Evolutionary conservation across 2,329 filamentous ascomycete species (phyloP).

Genomic region (Penicillium sclerotigenum): DNA sequence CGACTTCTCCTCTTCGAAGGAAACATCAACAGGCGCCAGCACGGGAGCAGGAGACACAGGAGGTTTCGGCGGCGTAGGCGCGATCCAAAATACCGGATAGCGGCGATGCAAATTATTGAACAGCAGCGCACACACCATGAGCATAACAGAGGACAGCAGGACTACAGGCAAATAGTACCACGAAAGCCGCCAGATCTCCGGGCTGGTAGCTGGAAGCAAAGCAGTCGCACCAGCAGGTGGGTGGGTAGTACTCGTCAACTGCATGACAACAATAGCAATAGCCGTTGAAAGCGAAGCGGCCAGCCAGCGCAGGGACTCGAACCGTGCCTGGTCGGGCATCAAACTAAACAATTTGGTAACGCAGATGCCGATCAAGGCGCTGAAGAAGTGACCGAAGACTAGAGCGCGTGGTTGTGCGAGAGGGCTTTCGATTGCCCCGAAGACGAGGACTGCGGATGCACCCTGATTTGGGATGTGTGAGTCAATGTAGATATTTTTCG

Average conservation of each 20-base stretch:
- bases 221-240: constrained; percentile 37
- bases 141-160: constrained; percentile 29
- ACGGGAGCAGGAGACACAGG: not conserved
- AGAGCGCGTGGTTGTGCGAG: constrained; percentile 34
- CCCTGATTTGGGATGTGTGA: constrained; percentile 16
- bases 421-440: constrained; percentile 33
- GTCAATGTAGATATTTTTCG: not conserved
- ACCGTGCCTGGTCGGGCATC: constrained; percentile 30
- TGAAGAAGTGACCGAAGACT: constrained; percentile 35
- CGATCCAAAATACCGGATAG: constrained; percentile 35
- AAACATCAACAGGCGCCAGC: not conserved
- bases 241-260: constrained; percentile 33
- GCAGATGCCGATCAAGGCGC: constrained; percentile 30
- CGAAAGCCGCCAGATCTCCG: constrained; percentile 29
- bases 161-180: constrained; percentile 35
- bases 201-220: constrained; percentile 29
- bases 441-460: constrained; percentile 34
- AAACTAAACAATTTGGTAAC: constrained; percentile 34
- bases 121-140: constrained; percentile 28
- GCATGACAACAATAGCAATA: constrained; percentile 31
- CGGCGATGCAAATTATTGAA: constrained; percentile 34
- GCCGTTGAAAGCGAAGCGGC: constrained; percentile 32
- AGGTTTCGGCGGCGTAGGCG: constrained; percentile 17
- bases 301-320: constrained; percentile 30
- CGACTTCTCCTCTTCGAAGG: not conserved